Percentiles rank a stretch among this genome's conserved stretches.
Evolutionary conservation across 2,329 filamentous ascomycete genomes (phyloP).

Genomic region (Coleophoma eucalyptorum): DNA sequence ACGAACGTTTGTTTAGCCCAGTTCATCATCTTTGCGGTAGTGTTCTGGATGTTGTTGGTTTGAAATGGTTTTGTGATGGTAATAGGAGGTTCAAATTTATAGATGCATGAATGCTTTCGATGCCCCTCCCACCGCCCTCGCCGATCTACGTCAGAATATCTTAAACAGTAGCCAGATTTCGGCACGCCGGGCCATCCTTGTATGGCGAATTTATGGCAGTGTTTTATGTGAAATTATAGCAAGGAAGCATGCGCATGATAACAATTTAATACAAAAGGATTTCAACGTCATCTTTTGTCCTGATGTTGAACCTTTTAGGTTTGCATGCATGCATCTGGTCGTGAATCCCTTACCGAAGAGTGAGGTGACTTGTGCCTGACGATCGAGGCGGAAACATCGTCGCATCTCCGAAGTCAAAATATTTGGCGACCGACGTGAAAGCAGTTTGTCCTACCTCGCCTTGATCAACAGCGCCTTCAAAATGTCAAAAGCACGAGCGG

Average conservation of each 20-base stretch:
- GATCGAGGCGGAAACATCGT: background rate
- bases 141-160: background rate
- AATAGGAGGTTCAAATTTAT: background rate
- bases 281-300: too few relatives aligned
- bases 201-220: too few relatives aligned
- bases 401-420: background rate
- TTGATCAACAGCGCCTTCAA: slow-evolving; percentile 5
- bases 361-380: too few relatives aligned
- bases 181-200: too few relatives aligned
- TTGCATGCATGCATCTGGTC: too few relatives aligned
- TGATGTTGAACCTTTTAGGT: too few relatives aligned
- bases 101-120: too few relatives aligned
- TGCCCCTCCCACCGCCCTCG: background rate
- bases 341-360: too few relatives aligned
- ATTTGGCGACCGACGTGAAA: background rate
- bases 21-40: slow-evolving; percentile 68
- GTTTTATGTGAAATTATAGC: too few relatives aligned
- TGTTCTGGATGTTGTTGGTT: slow-evolving; percentile 3
- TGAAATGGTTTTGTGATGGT: slow-evolving; percentile 5
- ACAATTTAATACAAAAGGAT: too few relatives aligned
- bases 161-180: too few relatives aligned
- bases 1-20: slow-evolving; percentile 91
- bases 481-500: slow-evolving; percentile 29
- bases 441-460: background rate
- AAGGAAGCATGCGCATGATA: too few relatives aligned